These are phyloP conservation scores for Haematococcus lacustris DNA, from an alignment of 139 green algal genomes.

Conservation along the genomic window DNA sequence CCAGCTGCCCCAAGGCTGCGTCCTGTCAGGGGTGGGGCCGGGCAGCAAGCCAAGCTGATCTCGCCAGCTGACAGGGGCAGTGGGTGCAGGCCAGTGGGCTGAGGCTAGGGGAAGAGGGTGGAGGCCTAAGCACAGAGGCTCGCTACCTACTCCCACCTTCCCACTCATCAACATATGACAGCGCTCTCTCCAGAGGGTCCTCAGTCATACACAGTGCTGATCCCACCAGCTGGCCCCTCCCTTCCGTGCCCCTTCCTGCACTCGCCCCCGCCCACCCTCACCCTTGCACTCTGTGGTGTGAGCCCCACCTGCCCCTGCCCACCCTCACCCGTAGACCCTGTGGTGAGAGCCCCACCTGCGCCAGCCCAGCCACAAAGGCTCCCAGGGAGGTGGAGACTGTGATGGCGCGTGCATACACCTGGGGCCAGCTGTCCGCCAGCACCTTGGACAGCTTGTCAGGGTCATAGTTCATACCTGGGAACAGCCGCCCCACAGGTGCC, in stretches of 20 bases:
- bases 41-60: neutral
- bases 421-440: slow-evolving; percentile 33
- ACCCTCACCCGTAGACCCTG: too few relatives aligned
- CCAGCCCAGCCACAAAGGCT: slow-evolving; percentile 53
- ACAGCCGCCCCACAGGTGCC: neutral
- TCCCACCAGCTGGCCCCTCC: neutral
- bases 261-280: neutral
- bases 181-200: neutral
- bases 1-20: neutral
- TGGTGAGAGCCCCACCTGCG: slow-evolving; percentile 1
- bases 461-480: slow-evolving; percentile 57
- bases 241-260: neutral
- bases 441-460: slow-evolving; percentile 56
- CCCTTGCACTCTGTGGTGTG: too few relatives aligned
- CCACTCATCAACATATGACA: too few relatives aligned
- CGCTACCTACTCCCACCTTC: neutral
- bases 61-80: neutral
- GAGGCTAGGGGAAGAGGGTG: neutral
- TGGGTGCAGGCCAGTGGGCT: neutral
- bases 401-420: slow-evolving; percentile 47
- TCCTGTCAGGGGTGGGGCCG: neutral
- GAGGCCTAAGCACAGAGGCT: neutral
- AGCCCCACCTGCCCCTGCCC: neutral
- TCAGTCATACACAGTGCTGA: neutral
- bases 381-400: slow-evolving; percentile 55